phyloP scores from a whole-genome alignment of 1,284 basidiomycete genomes.

The Omphalotus olearius region DNA sequence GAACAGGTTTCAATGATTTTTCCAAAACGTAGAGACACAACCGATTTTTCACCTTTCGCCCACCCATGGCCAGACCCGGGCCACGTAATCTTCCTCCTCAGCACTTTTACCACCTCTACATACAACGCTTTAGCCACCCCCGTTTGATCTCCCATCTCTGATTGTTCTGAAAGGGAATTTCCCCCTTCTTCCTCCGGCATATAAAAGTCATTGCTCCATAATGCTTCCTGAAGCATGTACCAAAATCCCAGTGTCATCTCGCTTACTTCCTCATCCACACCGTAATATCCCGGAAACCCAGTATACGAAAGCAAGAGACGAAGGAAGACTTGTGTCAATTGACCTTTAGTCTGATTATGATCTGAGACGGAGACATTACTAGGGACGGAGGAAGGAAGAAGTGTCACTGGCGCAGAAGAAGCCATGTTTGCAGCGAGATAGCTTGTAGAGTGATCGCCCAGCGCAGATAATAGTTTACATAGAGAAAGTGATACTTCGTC shows the following conservation, averaged over 20 bases:
- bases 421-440: conserved; percentile 73
- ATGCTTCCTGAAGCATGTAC: conserved; percentile 83
- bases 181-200: conserved; percentile 34
- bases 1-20: not conserved
- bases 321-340: conserved; percentile 68
- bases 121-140: conserved; percentile 74
- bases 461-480: conserved; percentile 73
- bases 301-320: conserved; percentile 72
- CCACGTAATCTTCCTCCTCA: conserved; percentile 75
- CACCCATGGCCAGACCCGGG: conserved; percentile 50
- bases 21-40: not conserved
- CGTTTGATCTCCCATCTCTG: conserved; percentile 33
- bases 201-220: conserved; percentile 74
- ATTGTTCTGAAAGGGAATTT: conserved; percentile 14
- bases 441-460: conserved; percentile 83
- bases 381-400: conserved; percentile 18
- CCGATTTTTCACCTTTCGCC: conserved; percentile 56
- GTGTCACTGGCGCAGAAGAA: conserved; percentile 29
- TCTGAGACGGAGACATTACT: conserved; percentile 16
- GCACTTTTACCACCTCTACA: conserved; percentile 65
- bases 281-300: conserved; percentile 70
- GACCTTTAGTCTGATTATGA: conserved; percentile 34
- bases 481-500: conserved; percentile 61
- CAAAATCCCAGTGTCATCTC: conserved; percentile 86
- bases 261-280: conserved; percentile 80